Evolutionary conservation across 1,284 basidiomycete species (phyloP).

Genomic region (Moniliella sp.): DNA sequence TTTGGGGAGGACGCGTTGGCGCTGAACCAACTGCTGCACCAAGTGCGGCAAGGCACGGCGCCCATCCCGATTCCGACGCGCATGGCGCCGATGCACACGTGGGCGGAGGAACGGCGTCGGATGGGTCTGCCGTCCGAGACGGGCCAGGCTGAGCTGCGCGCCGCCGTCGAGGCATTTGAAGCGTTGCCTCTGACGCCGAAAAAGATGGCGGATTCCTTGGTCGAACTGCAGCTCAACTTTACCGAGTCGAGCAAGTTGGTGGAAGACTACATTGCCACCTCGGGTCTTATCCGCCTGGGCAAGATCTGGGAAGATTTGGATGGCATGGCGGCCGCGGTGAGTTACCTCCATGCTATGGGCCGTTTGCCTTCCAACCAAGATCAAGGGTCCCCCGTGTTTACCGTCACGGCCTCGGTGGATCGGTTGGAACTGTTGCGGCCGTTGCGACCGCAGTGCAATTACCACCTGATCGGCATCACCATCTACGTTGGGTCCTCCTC

Average conservation of each 20-base stretch:
- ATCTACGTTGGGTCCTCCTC: conserved; percentile 26
- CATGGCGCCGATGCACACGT: not conserved
- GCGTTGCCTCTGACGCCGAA: not conserved
- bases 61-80: too few species aligned
- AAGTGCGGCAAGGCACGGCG: too few species aligned
- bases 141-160: not conserved
- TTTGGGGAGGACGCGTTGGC: too few species aligned
- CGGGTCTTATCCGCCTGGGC: conserved; percentile 28
- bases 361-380: conserved; percentile 18
- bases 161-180: not conserved
- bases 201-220: not conserved
- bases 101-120: not conserved
- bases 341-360: conserved; percentile 33
- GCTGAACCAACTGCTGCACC: too few species aligned
- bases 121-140: not conserved
- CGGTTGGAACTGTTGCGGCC: conserved; percentile 22
- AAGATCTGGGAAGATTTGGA: conserved; percentile 35
- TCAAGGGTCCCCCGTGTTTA: conserved; percentile 24
- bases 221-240: not conserved
- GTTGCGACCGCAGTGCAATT: conserved; percentile 11
- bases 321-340: conserved; percentile 25
- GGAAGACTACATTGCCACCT: conserved; percentile 33
- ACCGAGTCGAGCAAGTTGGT: conserved; percentile 7
- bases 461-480: conserved; percentile 14
- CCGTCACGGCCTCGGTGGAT: conserved; percentile 35